Conservation (phyloP, 2,329 filamentous ascomycete genomes). For the Pseudonectria buxi region DNA sequence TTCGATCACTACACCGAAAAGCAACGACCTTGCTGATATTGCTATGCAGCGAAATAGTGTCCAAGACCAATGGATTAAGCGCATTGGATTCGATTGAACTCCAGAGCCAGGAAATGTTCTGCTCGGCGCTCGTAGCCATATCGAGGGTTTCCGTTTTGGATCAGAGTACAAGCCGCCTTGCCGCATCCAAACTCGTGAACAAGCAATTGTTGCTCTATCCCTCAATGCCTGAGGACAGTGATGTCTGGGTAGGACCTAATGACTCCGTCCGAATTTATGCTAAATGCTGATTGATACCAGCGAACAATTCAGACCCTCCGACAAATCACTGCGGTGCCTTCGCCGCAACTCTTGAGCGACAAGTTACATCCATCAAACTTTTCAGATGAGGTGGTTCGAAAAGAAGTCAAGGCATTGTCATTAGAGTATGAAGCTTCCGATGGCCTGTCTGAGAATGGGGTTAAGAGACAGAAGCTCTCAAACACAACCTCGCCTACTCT, state of each 20-base stretch:
- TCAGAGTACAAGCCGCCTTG: slow-evolving; percentile 31
- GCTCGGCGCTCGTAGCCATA: slow-evolving; percentile 32
- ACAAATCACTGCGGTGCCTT: slow-evolving; percentile 17
- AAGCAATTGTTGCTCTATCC: slow-evolving; percentile 32
- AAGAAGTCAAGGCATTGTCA: slow-evolving; percentile 22
- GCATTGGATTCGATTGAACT: slow-evolving; percentile 19
- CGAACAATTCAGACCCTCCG: slow-evolving; percentile 23
- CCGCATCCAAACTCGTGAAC: slow-evolving; percentile 37
- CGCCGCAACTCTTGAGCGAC: slow-evolving; percentile 16
- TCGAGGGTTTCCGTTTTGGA: slow-evolving; percentile 28
- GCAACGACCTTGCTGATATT: slow-evolving; percentile 32
- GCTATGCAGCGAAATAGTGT: slow-evolving; percentile 36
- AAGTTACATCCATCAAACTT: slow-evolving; percentile 24
- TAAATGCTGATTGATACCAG: slow-evolving; percentile 19
- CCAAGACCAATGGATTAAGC: slow-evolving; percentile 25
- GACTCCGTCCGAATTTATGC: background rate
- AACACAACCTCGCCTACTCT: slow-evolving; percentile 11
- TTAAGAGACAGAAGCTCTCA: slow-evolving; percentile 26
- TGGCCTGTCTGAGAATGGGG: slow-evolving; percentile 8
- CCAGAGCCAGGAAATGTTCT: slow-evolving; percentile 29
- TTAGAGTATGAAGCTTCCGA: slow-evolving; percentile 22
- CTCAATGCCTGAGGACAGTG: slow-evolving; percentile 27
- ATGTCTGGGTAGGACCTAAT: slow-evolving; percentile 34
- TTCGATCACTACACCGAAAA: slow-evolving; percentile 26
- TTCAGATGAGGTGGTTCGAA: slow-evolving; percentile 21